Conservation (phyloP, 2,329 filamentous ascomycete species). For the Claviceps humidiphila region DNA sequence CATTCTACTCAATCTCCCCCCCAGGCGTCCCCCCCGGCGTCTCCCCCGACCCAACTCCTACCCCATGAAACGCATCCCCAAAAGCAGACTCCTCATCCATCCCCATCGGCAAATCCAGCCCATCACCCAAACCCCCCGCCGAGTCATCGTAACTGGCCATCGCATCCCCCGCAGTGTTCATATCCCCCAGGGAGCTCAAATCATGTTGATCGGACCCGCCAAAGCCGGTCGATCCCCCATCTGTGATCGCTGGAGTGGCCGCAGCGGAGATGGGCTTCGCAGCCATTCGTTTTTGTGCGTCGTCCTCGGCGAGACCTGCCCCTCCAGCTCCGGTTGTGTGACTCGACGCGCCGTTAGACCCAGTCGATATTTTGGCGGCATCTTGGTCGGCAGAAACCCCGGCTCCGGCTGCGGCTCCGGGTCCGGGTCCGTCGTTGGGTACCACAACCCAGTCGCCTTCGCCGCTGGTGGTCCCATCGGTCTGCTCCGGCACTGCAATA, state of each 20-base stretch:
- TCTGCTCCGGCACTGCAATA: conserved; percentile 18
- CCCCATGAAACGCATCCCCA: conserved; percentile 66
- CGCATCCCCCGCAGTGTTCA: conserved; percentile 61
- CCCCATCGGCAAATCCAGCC: conserved; percentile 48
- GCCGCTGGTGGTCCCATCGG: conserved; percentile 35
- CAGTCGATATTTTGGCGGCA: conserved; percentile 4
- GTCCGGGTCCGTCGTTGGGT: conserved; percentile 38
- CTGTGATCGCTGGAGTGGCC: conserved; percentile 30
- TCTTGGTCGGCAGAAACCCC: conserved; percentile 25
- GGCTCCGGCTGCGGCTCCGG: too few relatives aligned
- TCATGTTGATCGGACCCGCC: conserved; percentile 44
- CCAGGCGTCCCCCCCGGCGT: too few relatives aligned
- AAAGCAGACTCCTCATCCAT: conserved; percentile 74
- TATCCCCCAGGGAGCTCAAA: conserved; percentile 49
- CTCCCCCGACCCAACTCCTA: conserved; percentile 12
- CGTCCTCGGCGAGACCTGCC: neutral
- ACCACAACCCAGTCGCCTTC: conserved; percentile 72
- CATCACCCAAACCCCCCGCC: conserved; percentile 37
- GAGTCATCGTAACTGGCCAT: conserved; percentile 48
- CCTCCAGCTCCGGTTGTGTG: neutral
- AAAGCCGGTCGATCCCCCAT: conserved; percentile 29
- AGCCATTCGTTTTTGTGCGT: conserved; percentile 10
- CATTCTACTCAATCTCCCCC: too few relatives aligned
- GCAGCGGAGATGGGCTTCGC: conserved; percentile 27
- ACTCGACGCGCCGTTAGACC: neutral